phyloP scores from a whole-genome alignment of 2,329 filamentous ascomycete genomes.

The Pseudocercospora fuligena region DNA sequence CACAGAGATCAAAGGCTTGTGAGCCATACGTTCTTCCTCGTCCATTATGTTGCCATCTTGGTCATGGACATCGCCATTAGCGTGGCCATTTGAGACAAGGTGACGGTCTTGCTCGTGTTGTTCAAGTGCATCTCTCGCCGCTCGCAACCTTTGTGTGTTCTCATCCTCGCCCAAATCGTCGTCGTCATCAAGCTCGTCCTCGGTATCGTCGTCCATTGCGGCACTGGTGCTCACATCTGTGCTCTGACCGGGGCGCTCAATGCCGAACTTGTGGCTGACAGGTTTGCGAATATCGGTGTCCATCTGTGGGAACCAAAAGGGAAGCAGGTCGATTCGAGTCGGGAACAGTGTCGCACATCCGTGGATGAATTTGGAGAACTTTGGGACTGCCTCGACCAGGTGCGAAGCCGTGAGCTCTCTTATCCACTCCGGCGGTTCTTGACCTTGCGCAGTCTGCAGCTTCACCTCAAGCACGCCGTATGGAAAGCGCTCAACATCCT shows the following conservation, averaged over 20 bases:
- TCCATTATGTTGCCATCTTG: conserved; percentile 61
- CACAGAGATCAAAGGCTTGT: conserved; percentile 58
- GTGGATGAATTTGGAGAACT: conserved; percentile 99
- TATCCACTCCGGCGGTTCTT: conserved; percentile 96
- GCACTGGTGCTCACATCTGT: conserved; percentile 77
- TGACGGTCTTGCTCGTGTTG: conserved; percentile 56
- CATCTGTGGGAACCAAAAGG: conserved; percentile 99
- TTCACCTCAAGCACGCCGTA: conserved; percentile 98
- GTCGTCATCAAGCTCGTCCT: conserved; percentile 65
- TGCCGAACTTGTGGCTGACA: conserved; percentile 84
- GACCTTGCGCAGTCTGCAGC: conserved; percentile 91
- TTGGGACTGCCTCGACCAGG: conserved; percentile 96
- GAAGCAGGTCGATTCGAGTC: conserved; percentile 82
- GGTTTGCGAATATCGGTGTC: conserved; percentile 96
- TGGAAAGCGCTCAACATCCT: conserved; percentile 88
- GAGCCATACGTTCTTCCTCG: conserved; percentile 80
- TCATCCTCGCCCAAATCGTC: conserved; percentile 50
- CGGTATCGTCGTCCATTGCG: conserved; percentile 75
- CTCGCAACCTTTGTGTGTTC: conserved; percentile 54
- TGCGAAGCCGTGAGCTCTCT: conserved; percentile 90
- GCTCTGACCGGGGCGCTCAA: conserved; percentile 76
- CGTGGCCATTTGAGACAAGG: conserved; percentile 48
- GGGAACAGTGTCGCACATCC: conserved; percentile 88
- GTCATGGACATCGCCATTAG: conserved; percentile 1
- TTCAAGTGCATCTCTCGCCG: conserved; percentile 56